These are phyloP conservation scores for Boletus fagicola DNA, from an alignment of 768 basidiomycete genomes.

Conservation along the genomic window DNA sequence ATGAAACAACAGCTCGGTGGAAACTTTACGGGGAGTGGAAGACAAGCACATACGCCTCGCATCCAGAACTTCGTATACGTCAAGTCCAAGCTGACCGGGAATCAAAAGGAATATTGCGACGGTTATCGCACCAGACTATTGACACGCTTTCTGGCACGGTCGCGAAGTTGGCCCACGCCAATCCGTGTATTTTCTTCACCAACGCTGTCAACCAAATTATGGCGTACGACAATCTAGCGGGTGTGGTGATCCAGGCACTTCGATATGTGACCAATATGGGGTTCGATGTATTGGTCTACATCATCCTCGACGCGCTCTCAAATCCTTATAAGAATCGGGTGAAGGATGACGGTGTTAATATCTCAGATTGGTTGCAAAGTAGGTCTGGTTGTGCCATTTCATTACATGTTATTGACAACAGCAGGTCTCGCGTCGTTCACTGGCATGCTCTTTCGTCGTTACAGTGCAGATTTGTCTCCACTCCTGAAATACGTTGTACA, in stretches of 20 bases:
- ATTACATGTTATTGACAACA: slow-evolving; percentile 20
- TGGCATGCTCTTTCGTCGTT: slow-evolving; percentile 86
- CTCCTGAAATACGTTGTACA: slow-evolving; percentile 90
- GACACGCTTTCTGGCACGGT: slow-evolving; percentile 84
- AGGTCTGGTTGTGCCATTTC: slow-evolving; percentile 34
- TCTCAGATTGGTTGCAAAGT: slow-evolving; percentile 92
- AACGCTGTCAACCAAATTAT: slow-evolving; percentile 92
- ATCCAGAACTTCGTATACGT: slow-evolving; percentile 78
- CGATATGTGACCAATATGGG: slow-evolving; percentile 90
- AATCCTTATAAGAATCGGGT: slow-evolving; percentile 78
- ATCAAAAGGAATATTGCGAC: slow-evolving; percentile 83
- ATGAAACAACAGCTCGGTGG: slow-evolving; percentile 81
- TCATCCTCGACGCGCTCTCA: slow-evolving; percentile 83
- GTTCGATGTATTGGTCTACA: slow-evolving; percentile 88
- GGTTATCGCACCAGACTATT: slow-evolving; percentile 80
- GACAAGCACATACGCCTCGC: slow-evolving; percentile 61
- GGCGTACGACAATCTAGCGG: slow-evolving; percentile 92
- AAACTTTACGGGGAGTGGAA: slow-evolving; percentile 96
- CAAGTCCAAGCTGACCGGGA: slow-evolving; percentile 83
- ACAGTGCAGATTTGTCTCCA: slow-evolving; percentile 78
- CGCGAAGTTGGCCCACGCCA: slow-evolving; percentile 91
- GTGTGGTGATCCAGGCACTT: slow-evolving; percentile 85
- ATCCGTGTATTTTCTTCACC: slow-evolving; percentile 87
- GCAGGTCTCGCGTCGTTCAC: slow-evolving; percentile 90
- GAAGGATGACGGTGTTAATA: slow-evolving; percentile 91